Base-by-base conservation (phyloP, 73 alveolate genomes). In the Durusdinium trenchii region DNA sequence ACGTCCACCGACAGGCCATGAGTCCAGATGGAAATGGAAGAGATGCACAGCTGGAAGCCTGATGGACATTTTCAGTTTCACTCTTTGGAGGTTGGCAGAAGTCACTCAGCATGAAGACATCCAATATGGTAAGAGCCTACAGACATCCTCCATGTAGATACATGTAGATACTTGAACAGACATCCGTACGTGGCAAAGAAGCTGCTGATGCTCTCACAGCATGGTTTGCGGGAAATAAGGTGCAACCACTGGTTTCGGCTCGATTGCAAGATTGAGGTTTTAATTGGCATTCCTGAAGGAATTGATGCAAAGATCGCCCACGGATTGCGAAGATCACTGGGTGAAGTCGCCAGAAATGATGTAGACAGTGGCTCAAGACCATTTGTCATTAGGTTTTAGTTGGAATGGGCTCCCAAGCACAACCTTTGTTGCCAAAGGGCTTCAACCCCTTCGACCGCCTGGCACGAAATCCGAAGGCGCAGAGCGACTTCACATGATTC, bases 401-500 rank as follows among this genome's bases (percentile, higher is more conserved):
- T 62, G 76, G 76, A 38, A 60, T 52, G 60, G 78, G 75, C 7
- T 86, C 95, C 3, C n/a, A 52, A 23, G 95, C 40, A 28, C 95
- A 86, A 60, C 95, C 95, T 3, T 57, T 86, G 79, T 54, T 86
- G 81, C 95, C 78, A 28, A 86, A 86, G 42, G 78, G 81, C 61
- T 79, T 79, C 69, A 86, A 60, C 46, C 52, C 78, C 38, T 86
- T 86, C 60, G 52, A 86, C 35, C 38, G 81, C 57, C 38, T 86
- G 95, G 95, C 95, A 40, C 78, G 95, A 43, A 86, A 86, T 86
- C 95, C 95, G 12, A 86, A 86, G 95, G 95, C 47, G 84, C 92
- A 26, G 10, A 23, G 28, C 43, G 46, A 3, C 20, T 1, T 20
- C 43, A 28, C 61, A 42, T 45, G 92, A 12, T 5, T 10, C 6